phyloP scores from a whole-genome alignment of 768 basidiomycete genomes.

The Russula abietina region DNA sequence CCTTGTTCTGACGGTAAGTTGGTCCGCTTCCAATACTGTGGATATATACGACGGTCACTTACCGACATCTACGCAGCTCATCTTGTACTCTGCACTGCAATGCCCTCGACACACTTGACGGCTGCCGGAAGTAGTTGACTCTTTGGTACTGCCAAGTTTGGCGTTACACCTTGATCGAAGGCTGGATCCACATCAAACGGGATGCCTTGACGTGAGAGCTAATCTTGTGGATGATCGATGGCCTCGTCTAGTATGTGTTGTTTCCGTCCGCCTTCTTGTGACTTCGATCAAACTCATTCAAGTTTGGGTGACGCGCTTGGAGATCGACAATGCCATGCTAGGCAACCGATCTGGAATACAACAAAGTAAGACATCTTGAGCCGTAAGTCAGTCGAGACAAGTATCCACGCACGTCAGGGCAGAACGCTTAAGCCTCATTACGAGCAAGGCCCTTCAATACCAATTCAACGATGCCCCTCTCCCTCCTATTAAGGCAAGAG shows the following conservation, averaged over 20 bases:
- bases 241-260: background rate
- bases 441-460: conserved; percentile 32
- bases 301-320: conserved; percentile 48
- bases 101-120: conserved; percentile 46
- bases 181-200: no score
- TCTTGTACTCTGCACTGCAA: conserved; percentile 67
- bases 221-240: background rate
- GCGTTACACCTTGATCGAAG: conserved; percentile 40
- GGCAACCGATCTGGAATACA: background rate
- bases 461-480: conserved; percentile 35
- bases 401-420: conserved; percentile 43
- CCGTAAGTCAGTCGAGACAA: conserved; percentile 7
- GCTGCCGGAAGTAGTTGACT: conserved; percentile 35
- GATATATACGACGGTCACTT: background rate
- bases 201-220: background rate
- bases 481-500: conserved; percentile 51
- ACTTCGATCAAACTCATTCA: conserved; percentile 79
- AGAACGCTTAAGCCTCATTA: conserved; percentile 51
- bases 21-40: background rate
- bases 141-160: conserved; percentile 27
- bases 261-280: conserved; percentile 52
- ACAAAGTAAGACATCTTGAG: background rate
- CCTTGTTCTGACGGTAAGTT: background rate
- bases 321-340: conserved; percentile 31
- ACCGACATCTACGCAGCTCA: background rate